Evolutionary conservation across 2,329 filamentous ascomycete genomes (phyloP), one percentile per base, ranked within the genome.

Genomic region (Taxawa tesnikishii): DNA sequence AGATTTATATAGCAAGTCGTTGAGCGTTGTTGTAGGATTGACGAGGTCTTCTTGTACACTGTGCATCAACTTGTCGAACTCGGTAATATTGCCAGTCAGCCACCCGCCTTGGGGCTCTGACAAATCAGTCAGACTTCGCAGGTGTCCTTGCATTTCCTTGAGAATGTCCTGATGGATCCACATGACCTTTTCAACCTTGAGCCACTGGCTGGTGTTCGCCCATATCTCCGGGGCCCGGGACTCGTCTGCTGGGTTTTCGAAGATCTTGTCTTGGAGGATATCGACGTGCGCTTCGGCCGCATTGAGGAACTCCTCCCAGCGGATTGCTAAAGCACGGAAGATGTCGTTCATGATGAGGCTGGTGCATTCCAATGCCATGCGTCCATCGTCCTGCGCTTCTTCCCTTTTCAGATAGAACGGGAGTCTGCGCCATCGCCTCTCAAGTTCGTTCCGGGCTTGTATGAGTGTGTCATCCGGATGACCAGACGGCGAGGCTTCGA

Each of bases 231-330:
- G 63, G 1, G 66, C 66, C 2, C 65, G 54, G 7, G 56, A 62
- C 39, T 69, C 65, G 31, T 70, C 66, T 3, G 66, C 65, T 0
- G 67, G 67, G 19, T 63, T 62, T 18, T 68, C 67, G 36, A 67
- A 70, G 31, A 70, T 62, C 37, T 61, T 63, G 42, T 65, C 62
- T 43, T 65, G 60, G 35, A 69, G 50, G 24, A 68, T 63, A 12
- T 54, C 55, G 11, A 67, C 60, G 38, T 70, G 66, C 9, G 63
- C 62, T 42, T 61, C 59, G 13, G 59, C 63, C 8, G 56, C 51
- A 19, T 53, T 52, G 10, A 68, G 43, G 33, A 65, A 62, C 8
- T 51, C 51, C 29, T 63, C 58, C 65, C 65, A 69, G 8, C 52
- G 50, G 9, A 53, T 53, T 0, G 55, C 51, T 3, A 68, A 43